Conservation (phyloP, 2,329 filamentous ascomycete genomes). For the Calycina herbarum region DNA sequence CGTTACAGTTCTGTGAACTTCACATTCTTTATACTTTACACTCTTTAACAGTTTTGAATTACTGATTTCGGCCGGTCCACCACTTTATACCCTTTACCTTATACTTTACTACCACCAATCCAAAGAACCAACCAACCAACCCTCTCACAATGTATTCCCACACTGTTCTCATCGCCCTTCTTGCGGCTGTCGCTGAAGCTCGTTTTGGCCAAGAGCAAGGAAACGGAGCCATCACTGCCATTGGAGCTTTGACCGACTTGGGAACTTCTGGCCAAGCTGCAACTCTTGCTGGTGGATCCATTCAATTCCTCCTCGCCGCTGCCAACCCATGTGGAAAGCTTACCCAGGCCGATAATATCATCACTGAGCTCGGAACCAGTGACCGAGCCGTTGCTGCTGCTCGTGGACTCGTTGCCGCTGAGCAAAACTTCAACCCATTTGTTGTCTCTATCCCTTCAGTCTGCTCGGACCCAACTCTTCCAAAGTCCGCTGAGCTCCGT, state of each 20-base stretch:
- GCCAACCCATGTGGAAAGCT: constrained; percentile 69
- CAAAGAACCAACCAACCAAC: constrained; percentile 10
- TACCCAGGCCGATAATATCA: constrained; percentile 62
- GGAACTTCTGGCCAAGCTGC: constrained; percentile 60
- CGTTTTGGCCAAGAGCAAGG: constrained; percentile 62
- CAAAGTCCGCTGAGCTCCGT: constrained; percentile 58
- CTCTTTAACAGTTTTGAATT: constrained; percentile 23
- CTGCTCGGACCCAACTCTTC: constrained; percentile 63
- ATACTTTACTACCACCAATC: constrained; percentile 14
- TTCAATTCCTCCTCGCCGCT: constrained; percentile 61
- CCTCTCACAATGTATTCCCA: constrained; percentile 14
- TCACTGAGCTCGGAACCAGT: constrained; percentile 59
- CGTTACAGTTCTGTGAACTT: constrained; percentile 38
- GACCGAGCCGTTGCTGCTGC: constrained; percentile 62
- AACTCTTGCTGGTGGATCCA: constrained; percentile 62
- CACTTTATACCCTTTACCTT: constrained; percentile 25
- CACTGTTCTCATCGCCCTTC: constrained; percentile 11
- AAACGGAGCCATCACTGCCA: constrained; percentile 50
- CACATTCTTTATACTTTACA: constrained; percentile 29
- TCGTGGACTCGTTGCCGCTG: constrained; percentile 62
- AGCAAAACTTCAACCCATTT: constrained; percentile 74
- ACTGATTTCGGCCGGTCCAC: constrained; percentile 28
- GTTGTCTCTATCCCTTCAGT: constrained; percentile 59
- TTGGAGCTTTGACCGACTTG: constrained; percentile 53
- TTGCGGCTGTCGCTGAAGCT: constrained; percentile 32